Base-by-base conservation (phyloP, 2,329 filamentous ascomycete genomes). In the Monosporascus sp. region DNA sequence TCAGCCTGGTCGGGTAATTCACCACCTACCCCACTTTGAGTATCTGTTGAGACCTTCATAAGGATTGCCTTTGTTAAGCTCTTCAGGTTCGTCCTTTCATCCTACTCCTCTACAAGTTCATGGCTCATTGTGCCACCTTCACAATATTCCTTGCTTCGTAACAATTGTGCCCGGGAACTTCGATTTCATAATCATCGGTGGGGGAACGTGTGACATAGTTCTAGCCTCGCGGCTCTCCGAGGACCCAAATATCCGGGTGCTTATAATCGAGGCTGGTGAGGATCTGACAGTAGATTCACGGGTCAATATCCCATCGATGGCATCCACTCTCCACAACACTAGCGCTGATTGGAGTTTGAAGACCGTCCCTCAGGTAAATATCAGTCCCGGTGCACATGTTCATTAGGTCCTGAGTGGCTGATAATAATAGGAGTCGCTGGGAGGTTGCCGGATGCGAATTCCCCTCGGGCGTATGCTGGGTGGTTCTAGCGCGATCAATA, bases 401-500 rank as follows among this genome's bases (percentile, higher is more conserved):
- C n/a, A n/a, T 11, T 14, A 14, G 28, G 28, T 31, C 9, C 40
- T 43, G 20, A 20, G 11, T 43, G 18, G 9, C 5, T 43, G 40
- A 8, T 31, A 9, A 4, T 43, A 43, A 11, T 20, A 18, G 18
- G 40, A 22, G 20, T 17, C 17, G 37, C 5, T 43, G 5, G 18
- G 18, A 5, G 40, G n/a, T 9, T 2, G 40, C 3, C n/a, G 20
- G 24, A 43, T 43, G n/a, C 5, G 9, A 4, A 8, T 63, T 11
- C 51, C 57, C 8, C 62, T 62, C 37, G 63, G 58, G 9, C 56
- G 56, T 5, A 37, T 57, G 9, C 57, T 64, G 3, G 63, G 62
- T 11, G 62, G 62, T n/a, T 63, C 60, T 2, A 64, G 63, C 47
- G 61, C 58, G 2, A 50, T 68, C 46, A 68, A 68, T 37, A 55